phyloP scores from a whole-genome alignment of 257 asterid genomes.

The Scutellaria galericulata region DNA sequence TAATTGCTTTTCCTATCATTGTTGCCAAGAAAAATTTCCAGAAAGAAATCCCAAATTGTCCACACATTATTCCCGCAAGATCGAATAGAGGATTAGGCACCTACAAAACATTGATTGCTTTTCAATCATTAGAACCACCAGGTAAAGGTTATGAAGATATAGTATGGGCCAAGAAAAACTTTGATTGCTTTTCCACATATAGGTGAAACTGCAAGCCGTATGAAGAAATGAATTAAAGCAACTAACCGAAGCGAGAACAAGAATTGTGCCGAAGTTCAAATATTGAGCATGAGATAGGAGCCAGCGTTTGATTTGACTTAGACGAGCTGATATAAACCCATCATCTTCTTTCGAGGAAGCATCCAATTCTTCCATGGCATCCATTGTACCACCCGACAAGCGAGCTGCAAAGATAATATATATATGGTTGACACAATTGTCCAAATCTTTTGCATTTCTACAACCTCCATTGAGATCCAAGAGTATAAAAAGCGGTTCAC shows the following conservation, averaged over 20 bases:
- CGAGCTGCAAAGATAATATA: conserved; percentile 56
- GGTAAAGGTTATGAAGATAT: background rate
- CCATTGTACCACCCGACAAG: conserved; percentile 62
- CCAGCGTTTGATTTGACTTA: conserved; percentile 62
- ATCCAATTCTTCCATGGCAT: conserved; percentile 65
- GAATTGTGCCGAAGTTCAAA: conserved; percentile 72
- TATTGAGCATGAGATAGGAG: conserved; percentile 75
- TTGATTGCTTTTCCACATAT: background rate
- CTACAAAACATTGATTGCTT: conserved; percentile 45
- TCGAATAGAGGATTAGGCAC: conserved; percentile 96
- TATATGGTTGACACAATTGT: conserved; percentile 1
- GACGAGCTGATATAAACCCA: conserved; percentile 50
- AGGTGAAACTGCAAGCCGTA: too few species aligned
- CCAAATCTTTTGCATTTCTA: background rate
- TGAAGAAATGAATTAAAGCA: conserved; percentile 2
- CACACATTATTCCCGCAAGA: conserved; percentile 95
- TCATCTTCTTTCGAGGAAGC: conserved; percentile 49
- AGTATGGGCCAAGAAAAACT: background rate
- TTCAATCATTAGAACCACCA: too few species aligned
- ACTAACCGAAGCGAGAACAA: conserved; percentile 86
- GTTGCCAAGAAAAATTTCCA: conserved; percentile 92
- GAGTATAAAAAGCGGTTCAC: background rate
- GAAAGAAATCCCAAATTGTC: conserved; percentile 89
- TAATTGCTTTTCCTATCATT: conserved; percentile 83
- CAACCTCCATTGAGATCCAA: background rate